Base-by-base conservation (phyloP, 2,329 filamentous ascomycete species). In the Penicillium capsulatum region DNA sequence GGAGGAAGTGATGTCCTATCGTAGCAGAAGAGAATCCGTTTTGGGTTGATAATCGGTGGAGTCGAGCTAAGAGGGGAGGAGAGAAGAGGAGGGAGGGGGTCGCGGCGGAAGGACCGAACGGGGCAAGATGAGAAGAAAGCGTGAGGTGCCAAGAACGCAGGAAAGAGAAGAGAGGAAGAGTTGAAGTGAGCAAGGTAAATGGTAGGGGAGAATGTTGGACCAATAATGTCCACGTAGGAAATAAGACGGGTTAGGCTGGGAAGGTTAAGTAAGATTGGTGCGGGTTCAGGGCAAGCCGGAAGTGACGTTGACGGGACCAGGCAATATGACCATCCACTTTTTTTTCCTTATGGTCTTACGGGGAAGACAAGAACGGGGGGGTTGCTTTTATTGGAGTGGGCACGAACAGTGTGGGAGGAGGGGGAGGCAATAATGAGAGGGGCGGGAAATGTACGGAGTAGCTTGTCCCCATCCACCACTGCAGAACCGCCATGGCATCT, bases 1-100 rank as follows among this genome's bases (percentile, higher is more conserved):
- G 66, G n/a, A n/a, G n/a, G n/a, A n/a, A n/a, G n/a, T n/a, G n/a
- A n/a, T 9, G 19, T 22, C 5, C 19, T 22, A 22, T 22, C 19
- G 19, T 5, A n/a, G n/a, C n/a, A 22, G 19, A 65, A 66, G 60
- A 28, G 67, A 66, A 69, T 72, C 73, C 74, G 77, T 78, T 63
- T 65, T 78, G 76, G 75, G 73, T 66, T 66, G 55, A 46, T 41
- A 51, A 48, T 52, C 53, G 52, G 55, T 58, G 52, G 58, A 57
- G 58, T 44, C 51, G 57, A 55, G 57, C 55, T 40, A 42, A 35
- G 46, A 46, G 38, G 43, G 46, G 40, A 32, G 42, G 47, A 40
- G 48, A 44, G 45, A 51, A 51, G 56, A 56, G 54, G 55, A 53
- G 54, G 54, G 48, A 52, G 43, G 48, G 48, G 56, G 55, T 53